phyloP scores from a whole-genome alignment of 805 yeast species.

The Candida railenensis region DNA sequence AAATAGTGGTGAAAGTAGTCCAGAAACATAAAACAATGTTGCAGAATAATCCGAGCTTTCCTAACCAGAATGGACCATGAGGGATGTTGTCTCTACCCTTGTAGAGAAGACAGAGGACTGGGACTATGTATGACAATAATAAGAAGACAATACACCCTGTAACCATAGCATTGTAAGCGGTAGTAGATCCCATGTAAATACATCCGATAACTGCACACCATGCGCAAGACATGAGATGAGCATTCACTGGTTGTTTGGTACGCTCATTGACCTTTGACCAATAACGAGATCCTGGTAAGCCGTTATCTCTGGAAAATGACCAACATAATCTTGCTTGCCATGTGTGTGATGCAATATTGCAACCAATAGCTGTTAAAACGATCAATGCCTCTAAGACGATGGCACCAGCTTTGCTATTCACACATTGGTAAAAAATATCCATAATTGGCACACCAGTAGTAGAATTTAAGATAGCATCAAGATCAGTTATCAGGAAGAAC shows the following conservation, averaged over 20 bases:
- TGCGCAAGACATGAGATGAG: constrained; percentile 53
- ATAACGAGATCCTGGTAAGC: constrained; percentile 53
- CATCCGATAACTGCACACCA: constrained; percentile 58
- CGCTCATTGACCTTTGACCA: constrained; percentile 48
- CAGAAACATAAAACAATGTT: constrained; percentile 54
- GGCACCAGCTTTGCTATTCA: constrained; percentile 54
- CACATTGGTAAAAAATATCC: constrained; percentile 61
- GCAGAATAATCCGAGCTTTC: constrained; percentile 49
- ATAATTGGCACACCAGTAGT: constrained; percentile 62
- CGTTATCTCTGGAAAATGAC: constrained; percentile 68
- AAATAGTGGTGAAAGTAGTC: constrained; percentile 58
- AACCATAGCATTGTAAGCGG: constrained; percentile 67
- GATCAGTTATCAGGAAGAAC: constrained; percentile 58
- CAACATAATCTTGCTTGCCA: constrained; percentile 70
- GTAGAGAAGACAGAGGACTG: constrained; percentile 45
- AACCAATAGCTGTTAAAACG: constrained; percentile 54
- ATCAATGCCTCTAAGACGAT: constrained; percentile 48
- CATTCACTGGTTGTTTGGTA: constrained; percentile 57
- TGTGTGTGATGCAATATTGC: constrained; percentile 61
- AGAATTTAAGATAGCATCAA: constrained; percentile 47
- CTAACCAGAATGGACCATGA: constrained; percentile 71
- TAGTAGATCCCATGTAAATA: constrained; percentile 62
- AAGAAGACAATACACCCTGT: constrained; percentile 61
- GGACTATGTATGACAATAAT: constrained; percentile 57
- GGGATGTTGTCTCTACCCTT: constrained; percentile 51